Conservation (phyloP, 2,329 filamentous ascomycete species). For the Xylariaceae sp. region DNA sequence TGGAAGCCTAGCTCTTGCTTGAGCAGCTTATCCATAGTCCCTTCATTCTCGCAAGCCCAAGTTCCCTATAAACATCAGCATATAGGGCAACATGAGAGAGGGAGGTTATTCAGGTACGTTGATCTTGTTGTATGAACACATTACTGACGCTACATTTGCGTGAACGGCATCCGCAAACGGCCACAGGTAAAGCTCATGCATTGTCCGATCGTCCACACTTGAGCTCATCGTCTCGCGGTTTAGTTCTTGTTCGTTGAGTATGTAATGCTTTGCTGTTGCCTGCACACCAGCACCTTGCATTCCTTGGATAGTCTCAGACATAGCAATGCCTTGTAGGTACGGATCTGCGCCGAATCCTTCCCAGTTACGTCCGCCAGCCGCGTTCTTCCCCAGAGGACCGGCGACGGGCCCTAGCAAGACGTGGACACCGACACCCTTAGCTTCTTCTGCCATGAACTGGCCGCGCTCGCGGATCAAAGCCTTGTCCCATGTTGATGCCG, state of each 20-base stretch:
- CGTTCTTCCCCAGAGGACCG: slow-evolving; percentile 71
- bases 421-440: slow-evolving; percentile 68
- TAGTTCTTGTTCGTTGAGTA: slow-evolving; percentile 68
- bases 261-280: slow-evolving; percentile 58
- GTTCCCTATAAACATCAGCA: slow-evolving; percentile 37
- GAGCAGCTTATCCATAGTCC: slow-evolving; percentile 58
- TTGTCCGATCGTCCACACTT: slow-evolving; percentile 61
- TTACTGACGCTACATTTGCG: slow-evolving; percentile 62
- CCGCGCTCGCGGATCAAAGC: slow-evolving; percentile 71
- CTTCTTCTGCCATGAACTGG: slow-evolving; percentile 66
- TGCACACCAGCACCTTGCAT: slow-evolving; percentile 52
- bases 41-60: slow-evolving; percentile 64
- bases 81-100: not conserved
- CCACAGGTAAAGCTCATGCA: slow-evolving; percentile 67
- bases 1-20: slow-evolving; percentile 75
- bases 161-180: slow-evolving; percentile 68
- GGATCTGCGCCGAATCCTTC: slow-evolving; percentile 80
- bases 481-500: slow-evolving; percentile 77
- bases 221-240: slow-evolving; percentile 53
- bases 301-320: slow-evolving; percentile 59
- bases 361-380: slow-evolving; percentile 76
- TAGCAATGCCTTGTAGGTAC: slow-evolving; percentile 64
- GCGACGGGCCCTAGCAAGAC: slow-evolving; percentile 73
- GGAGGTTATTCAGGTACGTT: slow-evolving; percentile 42
- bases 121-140: slow-evolving; percentile 73